A percentile compares a stretch with the other conserved stretches of the same genome.
Conservation (phyloP, 305 asterid species). For the Lippia alba region DNA sequence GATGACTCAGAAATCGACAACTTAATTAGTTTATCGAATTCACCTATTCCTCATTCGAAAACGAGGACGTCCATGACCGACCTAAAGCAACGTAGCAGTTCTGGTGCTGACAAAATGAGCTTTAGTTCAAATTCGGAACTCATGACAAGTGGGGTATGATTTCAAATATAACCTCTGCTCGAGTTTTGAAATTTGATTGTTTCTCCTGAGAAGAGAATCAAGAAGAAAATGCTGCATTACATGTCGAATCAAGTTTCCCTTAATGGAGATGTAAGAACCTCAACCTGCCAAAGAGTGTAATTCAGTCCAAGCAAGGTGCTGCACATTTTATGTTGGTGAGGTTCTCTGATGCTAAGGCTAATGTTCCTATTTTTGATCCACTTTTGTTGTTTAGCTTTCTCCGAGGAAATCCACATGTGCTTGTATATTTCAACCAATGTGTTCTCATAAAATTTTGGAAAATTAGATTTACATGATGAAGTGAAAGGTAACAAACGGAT, state of each 20-base stretch:
- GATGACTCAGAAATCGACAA: constrained; percentile 48
- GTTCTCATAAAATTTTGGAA: constrained; percentile 22
- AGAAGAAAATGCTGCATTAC: constrained; percentile 24
- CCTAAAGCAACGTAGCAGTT: constrained; percentile 45
- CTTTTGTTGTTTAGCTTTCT: constrained; percentile 36
- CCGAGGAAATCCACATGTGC: constrained; percentile 25
- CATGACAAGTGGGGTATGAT: constrained; percentile 62
- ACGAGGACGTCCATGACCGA: constrained; percentile 40
- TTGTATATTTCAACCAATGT: constrained; percentile 32
- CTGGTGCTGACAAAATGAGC: constrained; percentile 39
- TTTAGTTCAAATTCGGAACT: constrained; percentile 60
- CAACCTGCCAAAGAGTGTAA: constrained; percentile 22
- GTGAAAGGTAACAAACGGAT: constrained; percentile 25
- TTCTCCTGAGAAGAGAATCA: constrained; percentile 23
- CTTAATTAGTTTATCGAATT: constrained; percentile 53
- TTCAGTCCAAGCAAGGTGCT: constrained; percentile 16
- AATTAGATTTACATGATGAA: constrained; percentile 29
- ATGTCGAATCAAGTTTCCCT: background rate
- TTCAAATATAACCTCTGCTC: constrained; percentile 24
- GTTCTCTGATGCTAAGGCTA: constrained; percentile 26
- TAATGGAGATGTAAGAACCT: constrained; percentile 31
- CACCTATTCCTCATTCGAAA: constrained; percentile 58
- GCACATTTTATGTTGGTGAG: constrained; percentile 17
- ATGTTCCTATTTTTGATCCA: constrained; percentile 32
- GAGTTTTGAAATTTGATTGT: constrained; percentile 23